These are phyloP conservation scores for Auricularia auricula-judae DNA, from an alignment of 768 basidiomycete genomes.

Conservation along the genomic window DNA sequence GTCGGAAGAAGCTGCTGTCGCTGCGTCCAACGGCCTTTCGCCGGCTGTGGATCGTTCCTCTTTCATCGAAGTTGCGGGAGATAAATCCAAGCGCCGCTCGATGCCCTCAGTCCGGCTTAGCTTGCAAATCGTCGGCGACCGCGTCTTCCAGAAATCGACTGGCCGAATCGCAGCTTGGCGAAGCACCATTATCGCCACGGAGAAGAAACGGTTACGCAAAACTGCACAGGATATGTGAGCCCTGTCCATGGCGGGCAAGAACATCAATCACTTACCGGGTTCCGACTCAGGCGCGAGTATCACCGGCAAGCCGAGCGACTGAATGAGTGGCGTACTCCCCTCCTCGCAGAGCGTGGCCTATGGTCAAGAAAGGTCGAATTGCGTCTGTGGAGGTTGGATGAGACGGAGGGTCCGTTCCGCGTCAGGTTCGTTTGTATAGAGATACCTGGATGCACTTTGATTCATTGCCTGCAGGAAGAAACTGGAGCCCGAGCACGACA, in stretches of 20 bases:
- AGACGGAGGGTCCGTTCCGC: slow-evolving; percentile 84
- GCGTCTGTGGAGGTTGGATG: slow-evolving; percentile 69
- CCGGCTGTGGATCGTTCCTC: not conserved
- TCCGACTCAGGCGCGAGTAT: slow-evolving; percentile 52
- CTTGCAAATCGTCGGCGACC: slow-evolving; percentile 46
- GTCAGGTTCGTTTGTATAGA: slow-evolving; percentile 46
- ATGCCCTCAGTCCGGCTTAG: not conserved
- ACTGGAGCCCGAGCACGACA: slow-evolving; percentile 51
- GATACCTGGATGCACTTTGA: not conserved
- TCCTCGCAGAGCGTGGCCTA: slow-evolving; percentile 69
- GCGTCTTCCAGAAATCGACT: slow-evolving; percentile 51
- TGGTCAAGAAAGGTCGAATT: slow-evolving; percentile 52
- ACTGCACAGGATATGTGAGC: slow-evolving; percentile 62
- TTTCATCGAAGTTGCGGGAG: not conserved
- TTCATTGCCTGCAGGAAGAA: slow-evolving; percentile 46
- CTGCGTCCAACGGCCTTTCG: not conserved
- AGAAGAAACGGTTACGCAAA: slow-evolving; percentile 63
- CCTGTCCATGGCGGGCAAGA: too few relatives aligned
- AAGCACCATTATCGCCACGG: slow-evolving; percentile 52
- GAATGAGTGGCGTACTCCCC: slow-evolving; percentile 39
- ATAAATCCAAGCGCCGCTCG: not conserved
- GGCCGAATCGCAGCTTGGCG: slow-evolving; percentile 63
- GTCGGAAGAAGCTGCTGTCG: slow-evolving; percentile 26
- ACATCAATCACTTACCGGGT: not conserved
- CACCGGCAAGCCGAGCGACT: slow-evolving; percentile 43